Base-by-base conservation (phyloP, 345 rosid species). In the Anacardium occidentale region DNA sequence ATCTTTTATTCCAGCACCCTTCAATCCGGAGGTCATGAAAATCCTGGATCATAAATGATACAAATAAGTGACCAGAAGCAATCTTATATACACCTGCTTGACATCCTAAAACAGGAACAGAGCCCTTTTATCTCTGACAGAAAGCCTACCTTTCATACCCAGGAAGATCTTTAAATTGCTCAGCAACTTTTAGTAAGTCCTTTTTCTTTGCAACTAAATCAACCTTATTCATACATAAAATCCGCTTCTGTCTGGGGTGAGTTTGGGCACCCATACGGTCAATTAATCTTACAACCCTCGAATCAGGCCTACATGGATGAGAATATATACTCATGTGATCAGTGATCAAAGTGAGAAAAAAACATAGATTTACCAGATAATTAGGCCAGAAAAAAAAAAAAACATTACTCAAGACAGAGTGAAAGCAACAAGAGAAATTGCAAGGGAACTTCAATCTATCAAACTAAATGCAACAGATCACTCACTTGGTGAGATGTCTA, bases 151-250 rank as follows among this genome's bases (percentile, higher is more conserved):
- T 92, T 69, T 90, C 95, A 81, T 85, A 92, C 20, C 86, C 97
- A 45, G 90, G 88, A 74, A 90, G 95, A 72, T 90, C 82, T 86
- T 88, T 88, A 71, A 92, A 90, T 79, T 89, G 91, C 74, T 91
- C 83, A 55, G 82, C 83, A 76, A 89, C 98, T 73, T 83, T 83
- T 76, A 92, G 75, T 10, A 94, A 82, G 67, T 92, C 92, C 76
- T 92, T 88, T 83, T 90, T 95, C 47, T 85, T 94, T 71, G 83
- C 88, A 64, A 94, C 89, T 53, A 94, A 78, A 81, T 90, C 98
- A 75, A 90, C 84, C 81, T 94, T 92, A 74, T 95, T 95, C 92
- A 95, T 87, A 81, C 99, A 95, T 76, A 95, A 82, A 44, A 95
- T 73, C 64, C 96, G 85, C 75, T 85, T 87, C 69, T 95, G 99